Conservation (phyloP, 345 rosid genomes). For the Populus deltoides region DNA sequence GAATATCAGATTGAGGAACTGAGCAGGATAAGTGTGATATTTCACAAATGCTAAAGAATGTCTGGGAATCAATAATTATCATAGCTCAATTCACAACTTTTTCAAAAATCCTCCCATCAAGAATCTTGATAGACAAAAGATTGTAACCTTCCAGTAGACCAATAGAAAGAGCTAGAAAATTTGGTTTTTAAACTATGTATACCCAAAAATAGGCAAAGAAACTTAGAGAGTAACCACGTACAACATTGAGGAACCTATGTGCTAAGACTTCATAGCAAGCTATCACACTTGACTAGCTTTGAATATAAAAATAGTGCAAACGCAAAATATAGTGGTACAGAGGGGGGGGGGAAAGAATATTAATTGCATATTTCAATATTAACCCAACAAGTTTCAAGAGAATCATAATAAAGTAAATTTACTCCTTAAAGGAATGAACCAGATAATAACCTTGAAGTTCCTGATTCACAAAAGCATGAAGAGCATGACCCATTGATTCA, state of each 20-base stretch:
- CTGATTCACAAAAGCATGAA: conserved; percentile 79
- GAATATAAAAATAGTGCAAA: neutral
- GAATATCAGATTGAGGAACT: neutral
- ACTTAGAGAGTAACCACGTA: neutral
- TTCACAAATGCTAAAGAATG: neutral
- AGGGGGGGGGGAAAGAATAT: neutral
- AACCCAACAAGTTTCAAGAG: neutral
- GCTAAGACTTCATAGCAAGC: neutral
- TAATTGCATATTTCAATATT: neutral
- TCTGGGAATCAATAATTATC: neutral
- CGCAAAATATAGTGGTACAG: neutral
- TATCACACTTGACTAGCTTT: neutral
- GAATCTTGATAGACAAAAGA: neutral
- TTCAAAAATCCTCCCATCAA: neutral
- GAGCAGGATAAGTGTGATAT: no score
- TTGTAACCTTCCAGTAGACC: neutral
- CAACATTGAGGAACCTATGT: neutral
- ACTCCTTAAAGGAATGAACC: conserved; percentile 3
- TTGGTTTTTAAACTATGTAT: neutral
- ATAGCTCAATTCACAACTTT: neutral
- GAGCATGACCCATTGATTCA: conserved; percentile 91
- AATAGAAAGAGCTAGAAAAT: neutral
- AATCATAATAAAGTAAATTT: neutral
- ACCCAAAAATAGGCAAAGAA: neutral
- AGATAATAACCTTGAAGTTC: conserved; percentile 51